Base-by-base conservation (phyloP, 1,139 yeast genomes). In the Kluyveromyces sp. region DNA sequence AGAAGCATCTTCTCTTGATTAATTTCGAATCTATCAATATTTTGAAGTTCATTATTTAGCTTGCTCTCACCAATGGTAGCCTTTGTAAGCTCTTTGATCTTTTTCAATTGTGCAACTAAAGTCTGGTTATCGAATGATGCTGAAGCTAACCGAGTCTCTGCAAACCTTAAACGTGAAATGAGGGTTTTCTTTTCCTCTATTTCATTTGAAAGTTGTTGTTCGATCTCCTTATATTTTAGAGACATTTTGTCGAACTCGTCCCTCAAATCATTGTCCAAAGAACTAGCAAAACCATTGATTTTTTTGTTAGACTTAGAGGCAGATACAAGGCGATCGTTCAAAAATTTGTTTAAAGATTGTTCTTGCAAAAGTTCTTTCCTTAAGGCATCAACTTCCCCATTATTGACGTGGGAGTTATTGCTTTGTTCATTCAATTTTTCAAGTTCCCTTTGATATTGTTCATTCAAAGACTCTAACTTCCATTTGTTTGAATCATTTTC, bases 121-220 rank as follows among this genome's bases (percentile, higher is more conserved):
- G 68, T 73, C 49, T 77, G 75, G 48, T 72, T 74, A 46, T 75
- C 79, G 53, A 75, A 74, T 2, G 78, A 68, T 43, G 77, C 77
- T 5, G 79, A 71, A 0, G 80, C 80, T 21, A 76, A 55, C 51
- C 78, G 66, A 0, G 78, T 74, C 53, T 80, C 83, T 8, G 83
- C 63, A 54, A 81, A 66, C 33, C 73, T 71, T 46, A 82, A 56
- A 50, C 83, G 87, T 44, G 82, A 81, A n/a, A 69, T 64, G 38
- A 82, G 60, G 52, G 76, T 75, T 39, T 57, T 59, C 51, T 77
- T 79, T 51, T 78, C 83, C 43, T 78, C 75, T 45, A 71, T 69
- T 52, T 78, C 81, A 42, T 70, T 74, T 39, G 79, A 70, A 42
- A 78, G 58, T 51, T 75, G 75, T 26, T 78, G 60, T 51, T 76